Evolutionary conservation across 306 rosid genomes (phyloP).

Genomic region (Prunus davidiana): DNA sequence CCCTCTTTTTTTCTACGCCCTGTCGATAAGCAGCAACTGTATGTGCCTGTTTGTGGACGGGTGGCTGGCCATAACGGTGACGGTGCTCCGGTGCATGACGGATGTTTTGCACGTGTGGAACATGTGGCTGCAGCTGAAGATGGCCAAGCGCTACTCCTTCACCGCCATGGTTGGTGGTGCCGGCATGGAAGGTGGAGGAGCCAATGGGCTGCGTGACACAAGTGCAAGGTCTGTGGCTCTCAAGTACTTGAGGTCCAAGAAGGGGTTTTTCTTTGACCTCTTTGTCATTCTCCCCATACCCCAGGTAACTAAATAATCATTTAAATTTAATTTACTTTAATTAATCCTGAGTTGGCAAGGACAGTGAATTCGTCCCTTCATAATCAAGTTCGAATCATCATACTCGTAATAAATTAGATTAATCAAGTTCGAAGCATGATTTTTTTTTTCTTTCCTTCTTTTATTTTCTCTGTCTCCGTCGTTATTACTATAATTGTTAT

Average conservation of each 20-base stretch:
- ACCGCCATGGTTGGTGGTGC: slow-evolving; percentile 17
- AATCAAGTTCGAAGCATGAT: too few species aligned
- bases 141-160: slow-evolving; percentile 45
- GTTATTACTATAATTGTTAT: neutral
- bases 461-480: too few species aligned
- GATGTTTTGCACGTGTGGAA: slow-evolving; percentile 91
- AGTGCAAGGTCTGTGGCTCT: slow-evolving; percentile 46
- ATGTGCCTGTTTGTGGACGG: slow-evolving; percentile 87
- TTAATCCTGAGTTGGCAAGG: neutral
- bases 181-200: neutral
- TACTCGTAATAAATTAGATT: too few species aligned
- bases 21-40: slow-evolving; percentile 69
- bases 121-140: slow-evolving; percentile 77
- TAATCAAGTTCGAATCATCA: too few species aligned
- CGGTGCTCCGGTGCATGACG: slow-evolving; percentile 91
- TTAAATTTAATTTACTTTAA: neutral
- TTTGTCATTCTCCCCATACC: slow-evolving; percentile 89
- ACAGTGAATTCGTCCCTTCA: too few species aligned
- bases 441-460: neutral
- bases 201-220: slow-evolving; percentile 34
- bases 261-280: slow-evolving; percentile 68
- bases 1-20: slow-evolving; percentile 83
- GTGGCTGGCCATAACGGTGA: slow-evolving; percentile 85
- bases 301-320: slow-evolving; percentile 43
- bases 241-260: slow-evolving; percentile 48